Conservation (phyloP, 106 monocot genomes). For the Allium cepa region DNA sequence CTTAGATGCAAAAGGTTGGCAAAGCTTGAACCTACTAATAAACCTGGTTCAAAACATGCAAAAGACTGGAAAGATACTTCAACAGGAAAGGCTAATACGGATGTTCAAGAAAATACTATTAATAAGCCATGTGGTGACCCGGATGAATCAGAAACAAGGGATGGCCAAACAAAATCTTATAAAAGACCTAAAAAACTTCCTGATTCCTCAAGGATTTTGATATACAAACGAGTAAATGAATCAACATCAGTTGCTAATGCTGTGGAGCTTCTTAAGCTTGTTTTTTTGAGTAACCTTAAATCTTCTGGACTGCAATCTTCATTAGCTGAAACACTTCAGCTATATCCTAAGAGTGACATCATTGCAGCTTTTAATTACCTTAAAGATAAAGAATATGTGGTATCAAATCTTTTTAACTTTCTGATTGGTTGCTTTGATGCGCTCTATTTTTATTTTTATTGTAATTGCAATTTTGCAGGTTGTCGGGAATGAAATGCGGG, state of each 20-base stretch:
- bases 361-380: conserved; percentile 62
- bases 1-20: conserved; percentile 46
- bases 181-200: conserved; percentile 26
- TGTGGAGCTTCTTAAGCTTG: conserved; percentile 79
- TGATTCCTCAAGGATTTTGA: conserved; percentile 17
- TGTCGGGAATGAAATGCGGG: conserved; percentile 50
- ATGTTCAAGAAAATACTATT: conserved; percentile 27
- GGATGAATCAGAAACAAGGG: conserved; percentile 2
- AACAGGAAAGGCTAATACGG: conserved; percentile 8
- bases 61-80: conserved; percentile 25
- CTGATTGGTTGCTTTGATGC: background rate
- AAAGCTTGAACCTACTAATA: conserved; percentile 31
- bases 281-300: conserved; percentile 50
- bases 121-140: background rate
- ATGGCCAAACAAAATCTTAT: conserved; percentile 3
- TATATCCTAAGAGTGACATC: conserved; percentile 65
- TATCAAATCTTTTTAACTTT: conserved; percentile 10
- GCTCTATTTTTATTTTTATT: background rate
- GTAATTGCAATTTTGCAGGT: conserved; percentile 32
- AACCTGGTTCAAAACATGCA: conserved; percentile 11
- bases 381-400: conserved; percentile 68
- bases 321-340: conserved; percentile 42
- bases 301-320: conserved; percentile 46
- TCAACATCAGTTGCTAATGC: conserved; percentile 74
- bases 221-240: conserved; percentile 29